Evolutionary conservation across 1,284 basidiomycete genomes (phyloP), one percentile per base, ranked within the genome.

Genomic region (Afroboletus lepidellus): DNA sequence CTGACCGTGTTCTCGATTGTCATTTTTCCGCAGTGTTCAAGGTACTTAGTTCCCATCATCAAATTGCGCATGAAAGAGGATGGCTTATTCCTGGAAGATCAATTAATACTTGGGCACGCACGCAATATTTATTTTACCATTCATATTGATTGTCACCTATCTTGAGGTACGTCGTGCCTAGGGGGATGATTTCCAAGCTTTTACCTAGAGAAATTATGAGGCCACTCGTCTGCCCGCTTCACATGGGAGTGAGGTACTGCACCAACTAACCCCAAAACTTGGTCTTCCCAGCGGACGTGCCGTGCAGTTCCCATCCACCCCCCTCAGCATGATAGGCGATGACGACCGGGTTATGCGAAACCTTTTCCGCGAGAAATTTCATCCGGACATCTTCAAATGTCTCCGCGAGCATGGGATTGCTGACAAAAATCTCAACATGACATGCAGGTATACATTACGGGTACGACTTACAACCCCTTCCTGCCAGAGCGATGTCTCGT

Each of bases 1-100:
- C 77, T 79, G 20, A 72, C 72, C 3, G 69, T 74, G 59, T 90
- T 90, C 57, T 80, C 79, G 42, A 95, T 83, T 20, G 76, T 78
- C 80, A 92, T 81, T 67, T 85, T 79, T 56, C 92, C 84, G 54
- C 80, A 75, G 68, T 92, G 85, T 69, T 94, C 92, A 33, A 95
- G 78, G 68, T 94, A 95, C 64, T 94, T 94, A 18, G 88, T 88
- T 21, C 92, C 92, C 69, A 92, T 85, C 81, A 94, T 85, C 52
- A 95, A 75, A 69, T 94, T 94, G 55, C 92, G 77, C 77, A 94
- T 85, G 69, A 93, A 94, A 1, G 89, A 90, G 1, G 90, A 92
- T 1, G 92, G 92, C 56, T 88, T 88, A 46, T 80, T 85, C 90
- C 89, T 92, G 60, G 37, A 37, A 39, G 38, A 41, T 23, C 3